Evolutionary conservation across 2,329 filamentous ascomycete genomes (phyloP).

Genomic region (Coniochaeta hoffmannii): DNA sequence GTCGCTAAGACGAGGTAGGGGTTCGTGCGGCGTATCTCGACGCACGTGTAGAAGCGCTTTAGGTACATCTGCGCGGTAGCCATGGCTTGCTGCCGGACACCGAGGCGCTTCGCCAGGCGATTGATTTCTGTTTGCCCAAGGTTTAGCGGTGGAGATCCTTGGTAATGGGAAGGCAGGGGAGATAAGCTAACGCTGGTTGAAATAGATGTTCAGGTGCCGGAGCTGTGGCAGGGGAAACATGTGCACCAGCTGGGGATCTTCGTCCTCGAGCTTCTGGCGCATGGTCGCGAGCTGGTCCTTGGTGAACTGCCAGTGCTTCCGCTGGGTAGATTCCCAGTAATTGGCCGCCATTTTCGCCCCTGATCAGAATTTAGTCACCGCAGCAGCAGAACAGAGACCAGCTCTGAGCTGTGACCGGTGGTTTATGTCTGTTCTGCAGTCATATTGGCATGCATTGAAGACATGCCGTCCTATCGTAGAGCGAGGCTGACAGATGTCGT

Average conservation of each 20-base stretch:
- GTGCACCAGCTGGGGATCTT: conserved; percentile 65
- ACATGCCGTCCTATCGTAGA: background rate
- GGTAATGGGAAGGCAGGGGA: background rate
- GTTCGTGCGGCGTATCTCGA: conserved; percentile 88
- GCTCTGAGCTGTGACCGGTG: background rate
- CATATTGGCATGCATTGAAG: background rate
- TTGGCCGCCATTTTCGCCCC: conserved; percentile 69
- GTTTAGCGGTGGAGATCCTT: background rate
- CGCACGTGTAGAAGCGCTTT: conserved; percentile 84
- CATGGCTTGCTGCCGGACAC: conserved; percentile 81
- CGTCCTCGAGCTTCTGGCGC: conserved; percentile 69
- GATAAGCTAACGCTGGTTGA: conserved; percentile 69
- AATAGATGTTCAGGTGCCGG: conserved; percentile 81
- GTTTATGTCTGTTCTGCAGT: background rate
- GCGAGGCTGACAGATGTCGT: conserved; percentile 2
- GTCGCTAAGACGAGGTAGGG: conserved; percentile 91
- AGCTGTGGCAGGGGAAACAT: conserved; percentile 77
- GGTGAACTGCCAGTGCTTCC: conserved; percentile 83
- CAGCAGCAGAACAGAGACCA: background rate
- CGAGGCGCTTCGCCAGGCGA: conserved; percentile 77
- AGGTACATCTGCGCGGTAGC: conserved; percentile 94
- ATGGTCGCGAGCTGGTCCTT: conserved; percentile 70
- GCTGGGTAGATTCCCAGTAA: conserved; percentile 94
- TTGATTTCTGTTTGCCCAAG: conserved; percentile 55
- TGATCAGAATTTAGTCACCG: background rate